Evolutionary conservation across 805 yeast genomes (phyloP).

Genomic region (Ascoidea rubescens): DNA sequence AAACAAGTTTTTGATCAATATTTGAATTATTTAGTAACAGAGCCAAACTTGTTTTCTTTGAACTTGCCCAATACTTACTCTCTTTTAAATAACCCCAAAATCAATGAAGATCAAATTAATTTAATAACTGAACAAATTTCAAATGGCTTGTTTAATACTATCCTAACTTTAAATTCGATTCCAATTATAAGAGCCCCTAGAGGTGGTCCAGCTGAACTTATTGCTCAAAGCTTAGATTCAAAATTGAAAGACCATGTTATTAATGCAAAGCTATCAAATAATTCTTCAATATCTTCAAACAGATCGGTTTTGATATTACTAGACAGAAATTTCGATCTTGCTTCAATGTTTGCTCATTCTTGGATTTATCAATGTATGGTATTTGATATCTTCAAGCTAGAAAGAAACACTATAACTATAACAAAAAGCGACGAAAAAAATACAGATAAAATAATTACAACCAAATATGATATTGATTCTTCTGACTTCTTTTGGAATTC

Average conservation of each 20-base stretch:
- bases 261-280: slow-evolving; percentile 30
- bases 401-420: slow-evolving; percentile 69
- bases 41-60: slow-evolving; percentile 77
- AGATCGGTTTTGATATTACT: slow-evolving; percentile 69
- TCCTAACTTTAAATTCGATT: slow-evolving; percentile 63
- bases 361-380: slow-evolving; percentile 98
- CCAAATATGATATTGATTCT: slow-evolving; percentile 80
- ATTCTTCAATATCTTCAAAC: slow-evolving; percentile 22
- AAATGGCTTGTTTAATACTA: slow-evolving; percentile 64
- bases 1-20: slow-evolving; percentile 92
- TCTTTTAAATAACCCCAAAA: slow-evolving; percentile 51
- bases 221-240: slow-evolving; percentile 76
- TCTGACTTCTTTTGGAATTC: slow-evolving; percentile 84
- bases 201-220: slow-evolving; percentile 92
- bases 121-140: slow-evolving; percentile 56
- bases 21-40: slow-evolving; percentile 82
- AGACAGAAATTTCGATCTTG: slow-evolving; percentile 82
- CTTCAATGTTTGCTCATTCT: slow-evolving; percentile 91
- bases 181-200: slow-evolving; percentile 87
- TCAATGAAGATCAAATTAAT: slow-evolving; percentile 66
- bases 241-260: slow-evolving; percentile 76
- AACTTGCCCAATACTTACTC: slow-evolving; percentile 56
- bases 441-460: slow-evolving; percentile 24
- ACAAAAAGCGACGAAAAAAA: slow-evolving; percentile 22
- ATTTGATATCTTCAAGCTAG: slow-evolving; percentile 75